Conservation (phyloP, 2,329 filamentous ascomycete genomes). For the Trichoderma semiorbis region DNA sequence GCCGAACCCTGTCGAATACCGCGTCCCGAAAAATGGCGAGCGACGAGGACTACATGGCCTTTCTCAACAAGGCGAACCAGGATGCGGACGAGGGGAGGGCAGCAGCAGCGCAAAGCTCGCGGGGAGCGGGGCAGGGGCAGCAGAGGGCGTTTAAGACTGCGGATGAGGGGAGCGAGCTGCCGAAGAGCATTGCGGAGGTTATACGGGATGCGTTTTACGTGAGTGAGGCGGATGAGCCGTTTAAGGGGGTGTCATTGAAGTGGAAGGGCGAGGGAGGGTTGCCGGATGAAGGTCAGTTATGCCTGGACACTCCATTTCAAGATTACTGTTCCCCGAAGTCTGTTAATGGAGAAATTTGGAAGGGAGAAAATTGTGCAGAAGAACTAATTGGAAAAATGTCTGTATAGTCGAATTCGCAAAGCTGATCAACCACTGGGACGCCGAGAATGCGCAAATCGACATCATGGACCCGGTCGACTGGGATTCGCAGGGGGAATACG, state of each 20-base stretch:
- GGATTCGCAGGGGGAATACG: constrained; percentile 69
- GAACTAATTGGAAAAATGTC: neutral
- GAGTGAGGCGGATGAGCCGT: constrained; percentile 83
- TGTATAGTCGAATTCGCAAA: constrained; percentile 64
- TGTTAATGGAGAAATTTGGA: too few species aligned
- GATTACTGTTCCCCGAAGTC: neutral
- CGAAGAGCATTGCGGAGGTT: constrained; percentile 51
- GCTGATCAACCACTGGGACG: constrained; percentile 58
- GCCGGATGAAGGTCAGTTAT: constrained; percentile 56
- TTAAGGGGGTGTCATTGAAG: constrained; percentile 69
- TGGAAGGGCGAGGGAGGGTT: constrained; percentile 51
- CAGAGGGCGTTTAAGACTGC: constrained; percentile 46
- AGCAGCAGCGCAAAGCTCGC: constrained; percentile 22
- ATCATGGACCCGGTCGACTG: constrained; percentile 69
- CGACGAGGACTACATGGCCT: constrained; percentile 79
- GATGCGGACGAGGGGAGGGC: constrained; percentile 56
- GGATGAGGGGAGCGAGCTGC: constrained; percentile 56
- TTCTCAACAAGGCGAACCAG: constrained; percentile 82
- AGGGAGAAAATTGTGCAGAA: neutral
- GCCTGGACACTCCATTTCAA: neutral
- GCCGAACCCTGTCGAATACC: constrained; percentile 24
- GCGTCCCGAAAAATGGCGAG: constrained; percentile 55
- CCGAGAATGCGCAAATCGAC: constrained; percentile 55
- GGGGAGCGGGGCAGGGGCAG: constrained; percentile 19
- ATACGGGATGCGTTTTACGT: constrained; percentile 61